Base-by-base conservation (phyloP, 2,329 filamentous ascomycete species). In the Pseudogymnoascus pannorum region DNA sequence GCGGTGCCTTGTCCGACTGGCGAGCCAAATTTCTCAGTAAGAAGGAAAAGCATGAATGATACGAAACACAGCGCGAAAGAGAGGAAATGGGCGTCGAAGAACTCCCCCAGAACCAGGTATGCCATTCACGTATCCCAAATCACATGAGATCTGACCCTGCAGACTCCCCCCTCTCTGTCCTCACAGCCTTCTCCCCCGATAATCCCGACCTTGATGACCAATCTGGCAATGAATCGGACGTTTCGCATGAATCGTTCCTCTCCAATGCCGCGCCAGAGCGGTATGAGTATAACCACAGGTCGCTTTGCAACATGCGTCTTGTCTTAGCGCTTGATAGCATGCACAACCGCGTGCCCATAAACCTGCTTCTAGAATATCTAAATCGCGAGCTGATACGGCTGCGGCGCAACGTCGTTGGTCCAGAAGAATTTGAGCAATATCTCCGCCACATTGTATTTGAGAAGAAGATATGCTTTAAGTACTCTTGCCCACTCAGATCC, bases 261-360 rank as follows among this genome's bases (percentile, higher is more conserved):
- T 18, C 24, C n/a, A 31, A 54, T 16, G n/a, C 6, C 12, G 44
- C 44, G 22, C 44, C 44, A 18, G n/a, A 54, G 44, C 24, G 24
- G n/a, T 54, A 54, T 12, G 24, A 54, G 24, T 54, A 54, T 54
- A 54, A 29, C n/a, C 44, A 54, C 44, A 18, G n/a, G 1, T 54
- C 44, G 8, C 44, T 54, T 18, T 54, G 44, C 44, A 29, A 31
- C 24, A n/a, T 54, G 9, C 44, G 44, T n/a, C 44, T 54, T 9
- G n/a, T 54, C 9, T 6, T 54, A 29, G 44, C 44, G 8, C 44
- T 54, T 12, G 44, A 54, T n/a, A 31, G 8, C 9, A 54, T 54
- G 44, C 44, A 54, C 24, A 54, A 54, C n/a, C 44, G n/a, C n/a
- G 44, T 54, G 8, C 44, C 44, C 24, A 54, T 54, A 54, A 31